Base-by-base conservation (phyloP, 2,329 filamentous ascomycete species). In the Cladorrhinum sp. region DNA sequence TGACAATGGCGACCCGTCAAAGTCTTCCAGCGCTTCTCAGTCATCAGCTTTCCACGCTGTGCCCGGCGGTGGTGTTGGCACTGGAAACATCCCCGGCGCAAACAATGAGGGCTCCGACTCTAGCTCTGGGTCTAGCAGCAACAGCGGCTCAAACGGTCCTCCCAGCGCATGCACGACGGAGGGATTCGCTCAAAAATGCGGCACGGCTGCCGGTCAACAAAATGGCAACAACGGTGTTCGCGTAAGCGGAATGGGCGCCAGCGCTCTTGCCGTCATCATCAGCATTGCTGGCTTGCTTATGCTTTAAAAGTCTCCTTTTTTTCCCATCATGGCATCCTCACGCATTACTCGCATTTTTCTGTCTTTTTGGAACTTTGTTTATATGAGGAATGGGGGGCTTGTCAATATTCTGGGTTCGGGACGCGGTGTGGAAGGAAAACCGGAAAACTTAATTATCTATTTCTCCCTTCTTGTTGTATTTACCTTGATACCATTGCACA, bases 121-220 rank as follows among this genome's bases (percentile, higher is more conserved):
- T 20, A 65, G 66, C 9, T 46, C 42, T 18, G 42, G 42, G 5
- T 46, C 42, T 21, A 62, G 66, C 18, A 65, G 60, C 20, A 65
- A 36, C 39, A 39, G 54, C 26, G 23, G 36, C 24, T 26, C 23
- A 12, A 30, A 21, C 18, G 39, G 23, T 46, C 21, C 39, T 20
- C 39, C 21, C 2, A 39, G 6, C 14, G 68, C 70, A 61, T 81
- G 79, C 65, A 66, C 72, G 10, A 64, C 71, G 7, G 72, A 65
- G 30, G 72, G 72, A 53, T 82, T 82, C 67, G 72, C 73, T 59
- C 77, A 80, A 66, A 66, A 72, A 60, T 79, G 77, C 67, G 67
- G 68, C 63, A 59, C 62, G 59, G 50, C 61, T 21, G 2, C 12
- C 8, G 30, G 36, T 36, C 33, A 24, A 23, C 18, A 26, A 14